A percentile compares a stretch with the other conserved stretches of the same genome.
phyloP scores from a whole-genome alignment of 176 grass and related monocot species.

The Leersia perrieri region DNA sequence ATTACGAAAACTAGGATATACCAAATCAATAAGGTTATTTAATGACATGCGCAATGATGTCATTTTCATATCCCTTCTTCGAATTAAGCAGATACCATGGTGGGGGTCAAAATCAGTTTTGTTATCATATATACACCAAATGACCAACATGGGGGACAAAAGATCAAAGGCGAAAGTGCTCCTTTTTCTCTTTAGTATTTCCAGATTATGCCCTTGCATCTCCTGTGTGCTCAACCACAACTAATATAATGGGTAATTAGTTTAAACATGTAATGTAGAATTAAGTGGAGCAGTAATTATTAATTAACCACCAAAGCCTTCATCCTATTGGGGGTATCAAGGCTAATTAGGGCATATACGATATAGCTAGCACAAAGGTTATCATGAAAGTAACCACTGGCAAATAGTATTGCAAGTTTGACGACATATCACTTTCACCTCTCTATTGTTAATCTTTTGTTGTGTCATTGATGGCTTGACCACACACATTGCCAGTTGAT shows the following conservation, averaged over 20 bases:
- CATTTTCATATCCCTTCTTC: conserved; percentile 24
- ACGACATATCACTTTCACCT: conserved; percentile 5
- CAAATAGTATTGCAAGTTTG: not conserved
- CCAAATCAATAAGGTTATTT: not conserved
- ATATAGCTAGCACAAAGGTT: not conserved
- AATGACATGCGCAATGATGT: conserved; percentile 45
- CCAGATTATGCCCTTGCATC: not conserved
- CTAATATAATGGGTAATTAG: not conserved
- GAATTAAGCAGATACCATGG: conserved; percentile 18
- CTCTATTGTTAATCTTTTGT: not conserved
- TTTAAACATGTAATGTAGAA: not conserved
- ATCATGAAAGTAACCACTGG: not conserved
- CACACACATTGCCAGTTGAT: not conserved
- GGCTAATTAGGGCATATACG: not conserved
- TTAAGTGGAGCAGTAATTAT: not conserved
- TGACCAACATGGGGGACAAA: not conserved
- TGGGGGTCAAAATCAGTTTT: not conserved
- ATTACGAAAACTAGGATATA: not conserved
- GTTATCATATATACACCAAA: not conserved
- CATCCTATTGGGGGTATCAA: not conserved
- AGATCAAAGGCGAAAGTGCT: not conserved
- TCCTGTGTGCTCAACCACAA: not conserved
- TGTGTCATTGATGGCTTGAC: not conserved
- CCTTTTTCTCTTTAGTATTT: not conserved
- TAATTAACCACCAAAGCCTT: not conserved